A percentile compares a stretch with the other conserved stretches of the same genome.
phyloP scores from a whole-genome alignment of 2,329 filamentous ascomycete species.

The Torrubiellomyces zombiae region DNA sequence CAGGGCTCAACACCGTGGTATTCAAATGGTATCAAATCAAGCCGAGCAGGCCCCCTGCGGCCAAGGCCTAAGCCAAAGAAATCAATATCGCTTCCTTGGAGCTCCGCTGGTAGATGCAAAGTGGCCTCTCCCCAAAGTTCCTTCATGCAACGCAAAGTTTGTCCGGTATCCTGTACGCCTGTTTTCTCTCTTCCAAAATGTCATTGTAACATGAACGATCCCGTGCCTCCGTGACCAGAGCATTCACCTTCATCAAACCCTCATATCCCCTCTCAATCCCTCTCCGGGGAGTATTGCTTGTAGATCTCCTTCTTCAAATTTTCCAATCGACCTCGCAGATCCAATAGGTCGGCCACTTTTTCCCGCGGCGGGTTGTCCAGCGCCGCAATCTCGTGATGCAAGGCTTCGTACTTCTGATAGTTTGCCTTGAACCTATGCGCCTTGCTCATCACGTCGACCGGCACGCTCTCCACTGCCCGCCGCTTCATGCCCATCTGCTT shows the following conservation, averaged over 20 bases:
- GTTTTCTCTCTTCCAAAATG: conserved; percentile 1
- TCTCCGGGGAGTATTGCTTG: conserved; percentile 20
- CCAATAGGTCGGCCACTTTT: conserved; percentile 31
- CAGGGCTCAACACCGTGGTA: no score
- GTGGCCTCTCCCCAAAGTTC: no score
- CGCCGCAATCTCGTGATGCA: conserved; percentile 37
- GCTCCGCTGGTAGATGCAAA: no score
- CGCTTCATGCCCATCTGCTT: conserved; percentile 14
- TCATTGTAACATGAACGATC: conserved; percentile 1
- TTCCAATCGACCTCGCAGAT: conserved; percentile 37
- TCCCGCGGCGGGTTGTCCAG: conserved; percentile 32
- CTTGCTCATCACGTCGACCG: conserved; percentile 30
- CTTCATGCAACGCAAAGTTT: conserved; percentile 4
- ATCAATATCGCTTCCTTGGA: no score
- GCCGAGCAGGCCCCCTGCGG: no score
- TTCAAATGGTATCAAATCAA: no score
- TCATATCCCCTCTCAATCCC: conserved; percentile 9
- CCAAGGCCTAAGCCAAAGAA: no score
- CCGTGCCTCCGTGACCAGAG: no score
- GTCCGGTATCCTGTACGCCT: conserved; percentile 2
- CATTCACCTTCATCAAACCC: conserved; percentile 4
- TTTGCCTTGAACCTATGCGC: conserved; percentile 37
- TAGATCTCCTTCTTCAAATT: conserved; percentile 45
- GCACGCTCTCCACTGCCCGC: conserved; percentile 12
- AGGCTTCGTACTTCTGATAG: conserved; percentile 38